Evolutionary conservation across 129 eudicot genomes (phyloP), one percentile per base, ranked within the genome.

Genomic region (Oenanthe sinensis): DNA sequence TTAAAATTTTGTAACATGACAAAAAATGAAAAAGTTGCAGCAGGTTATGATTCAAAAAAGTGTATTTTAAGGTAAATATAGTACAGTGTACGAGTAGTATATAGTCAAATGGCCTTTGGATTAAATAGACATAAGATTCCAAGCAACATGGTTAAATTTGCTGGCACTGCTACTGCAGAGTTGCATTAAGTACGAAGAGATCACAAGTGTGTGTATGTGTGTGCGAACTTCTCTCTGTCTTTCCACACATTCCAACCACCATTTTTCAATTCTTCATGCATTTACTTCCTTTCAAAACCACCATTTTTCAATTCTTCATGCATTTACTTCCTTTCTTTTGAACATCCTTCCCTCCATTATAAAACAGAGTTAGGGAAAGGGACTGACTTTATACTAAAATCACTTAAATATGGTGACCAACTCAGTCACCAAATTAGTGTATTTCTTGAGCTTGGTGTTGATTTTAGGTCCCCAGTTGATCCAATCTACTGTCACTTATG

Each of bases 401-500:
- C 72, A 67, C 43, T 67, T 30, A 40, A 75, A 58, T 69, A 89
- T 85, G 87, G 89, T 76, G 78, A 86, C 82, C 6, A 84, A 79
- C 84, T 87, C 84, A 43, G 82, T 74, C 82, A 79, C 87, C 90
- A 91, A 75, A 76, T 71, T 77, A 47, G 62, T 84, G 43, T 22
- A 82, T 10, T 82, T 80, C 55, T 78, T 71, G 76, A 70, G 73
- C 79, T 54, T 79, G 14, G 75, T 78, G 40, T 68, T 86, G 52
- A 11, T 87, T 48, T 39, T 83, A 77, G 84, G 81, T 20, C 24
- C 81, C 74, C 77, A 84, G 45, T 42, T 89, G 62, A 74, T 86
- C 78, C 84, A 83, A n/a, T 74, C 86, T 46, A 78, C 79, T 43
- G 95, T 93, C 2, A 89, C 92, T 33, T 93, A 93, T 83, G 98